Conservation (phyloP, 805 yeast genomes). For the Candida ovalis region DNA sequence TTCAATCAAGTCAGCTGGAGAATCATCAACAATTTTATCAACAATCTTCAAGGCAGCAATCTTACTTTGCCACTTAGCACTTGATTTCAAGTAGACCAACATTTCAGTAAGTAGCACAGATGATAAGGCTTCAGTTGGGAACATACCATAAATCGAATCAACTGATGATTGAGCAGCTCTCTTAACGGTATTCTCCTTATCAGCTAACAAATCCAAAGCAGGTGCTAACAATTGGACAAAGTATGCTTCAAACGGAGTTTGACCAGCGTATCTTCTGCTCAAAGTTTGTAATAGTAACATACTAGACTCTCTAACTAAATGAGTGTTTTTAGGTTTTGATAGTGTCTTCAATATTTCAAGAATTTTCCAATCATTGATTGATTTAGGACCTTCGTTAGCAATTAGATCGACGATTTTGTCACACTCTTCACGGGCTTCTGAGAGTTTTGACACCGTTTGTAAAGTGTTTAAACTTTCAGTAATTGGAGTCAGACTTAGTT, state of each 20-base stretch:
- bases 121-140: constrained; percentile 75
- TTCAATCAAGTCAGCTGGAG: constrained; percentile 84
- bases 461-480: constrained; percentile 52
- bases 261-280: constrained; percentile 57
- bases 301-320: constrained; percentile 74
- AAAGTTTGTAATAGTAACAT: constrained; percentile 55
- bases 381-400: constrained; percentile 38
- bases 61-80: constrained; percentile 94
- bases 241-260: constrained; percentile 72
- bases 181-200: constrained; percentile 82
- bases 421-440: constrained; percentile 54
- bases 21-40: constrained; percentile 71
- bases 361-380: constrained; percentile 64
- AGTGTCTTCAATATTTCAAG: constrained; percentile 60
- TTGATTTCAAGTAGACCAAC: constrained; percentile 60
- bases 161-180: constrained; percentile 81
- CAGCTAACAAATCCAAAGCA: constrained; percentile 72
- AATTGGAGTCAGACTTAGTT: constrained; percentile 63
- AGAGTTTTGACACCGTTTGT: constrained; percentile 45
- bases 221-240: constrained; percentile 58
- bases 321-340: constrained; percentile 67
- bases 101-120: constrained; percentile 63
- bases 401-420: constrained; percentile 50
- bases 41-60: constrained; percentile 70
- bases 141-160: constrained; percentile 64